Evolutionary conservation across 176 grass and related monocot species (phyloP).

Genomic region (Lolium rigidum): DNA sequence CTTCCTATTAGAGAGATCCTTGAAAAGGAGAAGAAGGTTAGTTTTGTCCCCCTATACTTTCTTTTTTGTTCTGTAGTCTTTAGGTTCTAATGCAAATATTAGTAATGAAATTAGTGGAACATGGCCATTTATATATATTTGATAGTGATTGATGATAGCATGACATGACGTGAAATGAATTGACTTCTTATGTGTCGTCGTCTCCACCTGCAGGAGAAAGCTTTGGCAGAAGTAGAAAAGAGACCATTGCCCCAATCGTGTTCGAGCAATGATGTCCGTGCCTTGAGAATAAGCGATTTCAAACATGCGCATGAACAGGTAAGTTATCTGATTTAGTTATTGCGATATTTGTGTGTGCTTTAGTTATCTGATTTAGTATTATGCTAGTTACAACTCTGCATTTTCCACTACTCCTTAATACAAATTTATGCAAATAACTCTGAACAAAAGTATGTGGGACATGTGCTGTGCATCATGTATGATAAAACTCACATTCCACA

Average conservation of each 20-base stretch:
- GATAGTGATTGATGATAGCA: slow-evolving; percentile 28
- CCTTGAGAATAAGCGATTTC: slow-evolving; percentile 78
- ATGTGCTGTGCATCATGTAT: too few species aligned
- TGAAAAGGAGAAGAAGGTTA: slow-evolving; percentile 94
- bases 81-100: not conserved
- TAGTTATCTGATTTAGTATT: not conserved
- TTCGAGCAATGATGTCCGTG: slow-evolving; percentile 66
- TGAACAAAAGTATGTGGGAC: not conserved
- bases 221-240: slow-evolving; percentile 73
- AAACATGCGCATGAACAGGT: slow-evolving; percentile 94
- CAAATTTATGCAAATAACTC: not conserved
- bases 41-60: slow-evolving; percentile 30
- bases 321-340: slow-evolving; percentile 9
- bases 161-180: slow-evolving; percentile 33
- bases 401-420: not conserved
- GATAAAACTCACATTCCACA: too few species aligned
- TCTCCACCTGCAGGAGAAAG: slow-evolving; percentile 65
- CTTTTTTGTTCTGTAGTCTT: not conserved
- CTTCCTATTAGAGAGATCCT: slow-evolving; percentile 88
- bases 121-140: not conserved
- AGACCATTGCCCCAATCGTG: slow-evolving; percentile 61
- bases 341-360: not conserved
- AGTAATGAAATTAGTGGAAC: slow-evolving; percentile 10
- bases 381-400: not conserved
- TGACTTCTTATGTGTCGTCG: not conserved